These are phyloP conservation scores for Penicillium daleae DNA, from an alignment of 495 filamentous ascomycete genomes.

Conservation along the genomic window DNA sequence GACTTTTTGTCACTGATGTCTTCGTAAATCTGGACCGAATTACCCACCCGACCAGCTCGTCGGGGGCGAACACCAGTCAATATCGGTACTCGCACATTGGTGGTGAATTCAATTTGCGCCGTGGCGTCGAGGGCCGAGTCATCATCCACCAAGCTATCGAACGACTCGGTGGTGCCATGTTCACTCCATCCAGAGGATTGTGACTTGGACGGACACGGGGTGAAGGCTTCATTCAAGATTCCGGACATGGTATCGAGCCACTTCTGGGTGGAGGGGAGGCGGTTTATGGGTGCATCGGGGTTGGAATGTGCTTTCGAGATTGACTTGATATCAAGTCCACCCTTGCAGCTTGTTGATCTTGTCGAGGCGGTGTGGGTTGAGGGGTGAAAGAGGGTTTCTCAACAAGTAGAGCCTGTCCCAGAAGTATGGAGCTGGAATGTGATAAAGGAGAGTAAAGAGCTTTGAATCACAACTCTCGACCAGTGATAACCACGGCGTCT, in stretches of 20 bases:
- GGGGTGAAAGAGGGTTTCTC: not conserved
- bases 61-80: constrained; percentile 38
- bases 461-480: constrained; percentile 4
- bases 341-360: constrained; percentile 25
- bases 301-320: constrained; percentile 2
- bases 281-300: constrained; percentile 13
- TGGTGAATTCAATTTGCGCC: constrained; percentile 42
- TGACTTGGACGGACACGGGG: constrained; percentile 36
- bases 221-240: constrained; percentile 29
- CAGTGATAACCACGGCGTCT: constrained; percentile 6
- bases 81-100: constrained; percentile 36
- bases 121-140: constrained; percentile 35
- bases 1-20: constrained; percentile 27
- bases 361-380: constrained; percentile 23
- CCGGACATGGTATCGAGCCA: constrained; percentile 30
- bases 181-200: constrained; percentile 22
- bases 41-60: constrained; percentile 30
- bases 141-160: constrained; percentile 31
- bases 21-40: constrained; percentile 42
- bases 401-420: too few relatives aligned
- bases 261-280: not conserved
- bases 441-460: not conserved
- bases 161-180: constrained; percentile 25
- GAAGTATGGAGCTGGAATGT: not conserved
- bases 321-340: constrained; percentile 2